These are phyloP conservation scores for Pseudopediastrum boryanum DNA, from an alignment of 139 green algal species.

Conservation along the genomic window DNA sequence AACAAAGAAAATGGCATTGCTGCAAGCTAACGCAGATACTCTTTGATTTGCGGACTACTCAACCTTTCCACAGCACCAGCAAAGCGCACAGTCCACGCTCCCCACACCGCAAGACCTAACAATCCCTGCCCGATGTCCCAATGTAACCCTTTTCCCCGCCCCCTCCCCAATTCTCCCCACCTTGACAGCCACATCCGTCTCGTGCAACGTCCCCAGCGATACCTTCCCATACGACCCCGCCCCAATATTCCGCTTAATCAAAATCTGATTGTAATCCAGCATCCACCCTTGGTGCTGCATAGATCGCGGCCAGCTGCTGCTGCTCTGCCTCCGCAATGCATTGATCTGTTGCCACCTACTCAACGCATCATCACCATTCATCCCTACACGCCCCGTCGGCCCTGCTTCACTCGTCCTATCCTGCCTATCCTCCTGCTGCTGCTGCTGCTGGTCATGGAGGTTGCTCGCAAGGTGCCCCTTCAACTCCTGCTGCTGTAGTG, in stretches of 20 bases:
- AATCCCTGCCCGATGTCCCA: too few species aligned
- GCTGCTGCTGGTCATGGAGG: constrained; percentile 6
- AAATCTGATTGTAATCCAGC: neutral
- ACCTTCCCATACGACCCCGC: neutral
- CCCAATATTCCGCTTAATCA: neutral
- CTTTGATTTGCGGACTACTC: too few species aligned
- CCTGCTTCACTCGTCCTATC: neutral
- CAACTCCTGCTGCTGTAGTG: constrained; percentile 1
- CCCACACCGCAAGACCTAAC: too few species aligned
- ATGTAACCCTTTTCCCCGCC: too few species aligned
- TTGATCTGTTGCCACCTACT: too few species aligned
- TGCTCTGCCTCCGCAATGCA: neutral
- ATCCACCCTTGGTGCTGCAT: neutral
- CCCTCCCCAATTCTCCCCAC: neutral
- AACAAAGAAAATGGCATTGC: too few species aligned
- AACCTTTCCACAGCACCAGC: too few species aligned
- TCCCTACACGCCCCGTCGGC: too few species aligned
- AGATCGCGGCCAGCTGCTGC: neutral
- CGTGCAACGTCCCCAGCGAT: neutral
- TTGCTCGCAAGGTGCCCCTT: neutral
- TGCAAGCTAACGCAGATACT: too few species aligned
- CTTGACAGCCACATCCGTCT: constrained; percentile 1
- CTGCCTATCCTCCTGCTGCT: constrained; percentile 3
- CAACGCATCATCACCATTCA: too few species aligned
- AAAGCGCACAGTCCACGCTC: too few species aligned